Percentiles rank a stretch among this genome's conserved stretches.
Evolutionary conservation across 2,329 filamentous ascomycete genomes (phyloP).

Genomic region (Botrytis paeoniae): DNA sequence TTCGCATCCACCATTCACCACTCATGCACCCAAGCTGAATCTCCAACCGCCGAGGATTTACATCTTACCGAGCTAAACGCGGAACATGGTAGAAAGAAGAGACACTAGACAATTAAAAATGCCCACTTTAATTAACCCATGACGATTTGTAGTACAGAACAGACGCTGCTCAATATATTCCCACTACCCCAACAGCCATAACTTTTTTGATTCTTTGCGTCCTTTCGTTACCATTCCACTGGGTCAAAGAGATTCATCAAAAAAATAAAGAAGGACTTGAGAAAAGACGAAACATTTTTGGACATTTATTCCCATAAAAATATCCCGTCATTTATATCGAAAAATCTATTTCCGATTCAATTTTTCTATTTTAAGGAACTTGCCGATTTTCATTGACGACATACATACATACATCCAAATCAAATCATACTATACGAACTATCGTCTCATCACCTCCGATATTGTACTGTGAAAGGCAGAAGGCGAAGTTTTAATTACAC

Average conservation of each 20-base stretch:
- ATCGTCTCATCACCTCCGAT: not conserved
- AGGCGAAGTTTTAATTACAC: not conserved
- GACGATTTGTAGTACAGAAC: constrained; percentile 32
- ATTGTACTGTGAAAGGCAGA: not conserved
- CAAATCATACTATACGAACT: not conserved
- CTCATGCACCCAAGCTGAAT: constrained; percentile 5
- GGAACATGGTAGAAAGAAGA: constrained; percentile 1
- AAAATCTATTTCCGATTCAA: not conserved
- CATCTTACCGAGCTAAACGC: constrained; percentile 16
- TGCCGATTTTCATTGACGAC: constrained; percentile 1
- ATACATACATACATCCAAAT: not conserved
- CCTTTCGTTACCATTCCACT: constrained; percentile 34
- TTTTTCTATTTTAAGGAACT: constrained; percentile 9
- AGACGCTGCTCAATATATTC: constrained; percentile 36
- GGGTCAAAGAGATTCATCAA: constrained; percentile 25
- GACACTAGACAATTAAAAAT: not conserved
- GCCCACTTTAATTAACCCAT: constrained; percentile 25
- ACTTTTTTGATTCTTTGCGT: constrained; percentile 27
- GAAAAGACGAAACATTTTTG: not conserved
- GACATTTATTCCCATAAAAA: not conserved
- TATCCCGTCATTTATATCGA: not conserved
- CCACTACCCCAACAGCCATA: constrained; percentile 33
- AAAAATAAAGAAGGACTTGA: not conserved
- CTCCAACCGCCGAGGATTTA: constrained; percentile 13
- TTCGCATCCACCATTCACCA: not conserved